These are phyloP conservation scores for Cutaneotrichosporon dermatis DNA, from an alignment of 1,284 basidiomycete species.

Conservation along the genomic window DNA sequence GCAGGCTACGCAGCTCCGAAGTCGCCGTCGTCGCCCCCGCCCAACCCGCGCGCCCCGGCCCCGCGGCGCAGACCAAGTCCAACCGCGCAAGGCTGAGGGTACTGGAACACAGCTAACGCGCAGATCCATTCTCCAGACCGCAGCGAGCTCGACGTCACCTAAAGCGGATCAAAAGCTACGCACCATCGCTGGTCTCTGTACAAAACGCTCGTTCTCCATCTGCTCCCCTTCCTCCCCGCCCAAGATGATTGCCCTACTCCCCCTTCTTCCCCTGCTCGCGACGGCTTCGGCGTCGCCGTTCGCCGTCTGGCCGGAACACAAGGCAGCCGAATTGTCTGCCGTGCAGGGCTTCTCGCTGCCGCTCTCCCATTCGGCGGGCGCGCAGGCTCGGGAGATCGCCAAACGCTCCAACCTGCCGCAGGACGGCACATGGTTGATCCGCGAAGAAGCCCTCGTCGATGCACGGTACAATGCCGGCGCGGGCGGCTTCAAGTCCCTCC, in stretches of 20 bases:
- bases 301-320: constrained; percentile 7
- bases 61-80: too few relatives aligned
- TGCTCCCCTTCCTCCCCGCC: background rate
- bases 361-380: constrained; percentile 18
- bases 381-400: constrained; percentile 20
- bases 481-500: constrained; percentile 17
- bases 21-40: too few relatives aligned
- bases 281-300: constrained; percentile 11
- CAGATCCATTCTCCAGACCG: too few relatives aligned
- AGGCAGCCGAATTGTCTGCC: background rate
- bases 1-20: too few relatives aligned
- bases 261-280: constrained; percentile 9
- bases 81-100: too few relatives aligned
- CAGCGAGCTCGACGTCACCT: too few relatives aligned
- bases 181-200: too few relatives aligned
- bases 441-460: constrained; percentile 35
- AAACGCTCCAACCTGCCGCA: constrained; percentile 16
- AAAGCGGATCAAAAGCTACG: too few relatives aligned
- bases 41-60: too few relatives aligned
- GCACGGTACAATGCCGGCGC: constrained; percentile 34
- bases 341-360: constrained; percentile 22
- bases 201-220: too few relatives aligned
- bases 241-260: constrained; percentile 22
- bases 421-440: constrained; percentile 30
- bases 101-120: too few relatives aligned